phyloP scores from a whole-genome alignment of 345 rosid species.

The Carallia brachiata region DNA sequence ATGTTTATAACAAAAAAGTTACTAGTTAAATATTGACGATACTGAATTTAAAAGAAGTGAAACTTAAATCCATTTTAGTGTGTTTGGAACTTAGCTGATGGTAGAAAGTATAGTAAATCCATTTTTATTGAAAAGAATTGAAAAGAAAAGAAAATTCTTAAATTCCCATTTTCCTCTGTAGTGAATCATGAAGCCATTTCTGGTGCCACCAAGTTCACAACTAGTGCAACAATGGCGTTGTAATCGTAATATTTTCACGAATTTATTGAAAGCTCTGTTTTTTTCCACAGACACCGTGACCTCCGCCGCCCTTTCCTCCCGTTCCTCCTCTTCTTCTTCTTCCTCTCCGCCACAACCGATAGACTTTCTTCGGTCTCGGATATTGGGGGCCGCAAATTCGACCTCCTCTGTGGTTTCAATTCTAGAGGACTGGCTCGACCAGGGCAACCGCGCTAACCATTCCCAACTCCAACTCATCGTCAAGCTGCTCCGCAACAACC shows the following conservation, averaged over 20 bases:
- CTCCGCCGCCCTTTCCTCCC: too few relatives aligned
- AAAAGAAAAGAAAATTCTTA: too few relatives aligned
- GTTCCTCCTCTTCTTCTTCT: neutral
- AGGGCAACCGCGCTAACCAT: conserved; percentile 32
- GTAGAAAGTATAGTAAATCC: too few relatives aligned
- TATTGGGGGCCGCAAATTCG: conserved; percentile 37
- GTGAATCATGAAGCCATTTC: conserved; percentile 10
- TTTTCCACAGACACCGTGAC: conserved; percentile 6
- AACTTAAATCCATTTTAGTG: too few relatives aligned
- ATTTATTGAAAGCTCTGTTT: conserved; percentile 7
- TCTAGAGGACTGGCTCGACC: conserved; percentile 54
- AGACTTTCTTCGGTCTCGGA: conserved; percentile 36
- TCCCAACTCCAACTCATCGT: conserved; percentile 32
- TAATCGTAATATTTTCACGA: too few relatives aligned
- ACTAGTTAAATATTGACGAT: too few relatives aligned
- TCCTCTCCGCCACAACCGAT: conserved; percentile 14
- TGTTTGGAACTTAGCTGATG: too few relatives aligned
- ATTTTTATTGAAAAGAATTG: too few relatives aligned
- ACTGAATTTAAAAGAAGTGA: too few relatives aligned
- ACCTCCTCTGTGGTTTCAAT: conserved; percentile 38
- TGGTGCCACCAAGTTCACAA: neutral
- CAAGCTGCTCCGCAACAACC: conserved; percentile 39
- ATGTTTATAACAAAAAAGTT: too few relatives aligned
- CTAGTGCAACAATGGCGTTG: neutral
- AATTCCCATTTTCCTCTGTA: too few relatives aligned